Conservation (phyloP, 306 rosid genomes). For the Dicorynia guianensis region DNA sequence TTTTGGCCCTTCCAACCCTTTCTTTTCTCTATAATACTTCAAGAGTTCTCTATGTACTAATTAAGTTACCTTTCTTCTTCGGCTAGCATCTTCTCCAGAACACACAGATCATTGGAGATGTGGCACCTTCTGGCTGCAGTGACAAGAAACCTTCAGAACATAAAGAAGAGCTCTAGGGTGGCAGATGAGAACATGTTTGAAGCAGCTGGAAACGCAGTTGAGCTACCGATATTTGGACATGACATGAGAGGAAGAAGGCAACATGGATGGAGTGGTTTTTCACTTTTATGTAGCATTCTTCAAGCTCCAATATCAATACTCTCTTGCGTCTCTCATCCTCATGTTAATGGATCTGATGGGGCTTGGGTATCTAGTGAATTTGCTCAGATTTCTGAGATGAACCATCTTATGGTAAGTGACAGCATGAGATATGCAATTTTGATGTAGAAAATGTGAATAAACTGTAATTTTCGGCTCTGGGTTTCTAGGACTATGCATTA, state of each 20-base stretch:
- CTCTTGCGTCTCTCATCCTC: slow-evolving; percentile 82
- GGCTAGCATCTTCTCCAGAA: background rate
- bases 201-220: slow-evolving; percentile 46
- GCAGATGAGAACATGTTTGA: slow-evolving; percentile 89
- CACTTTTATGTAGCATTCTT: slow-evolving; percentile 56
- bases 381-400: slow-evolving; percentile 75
- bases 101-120: slow-evolving; percentile 37
- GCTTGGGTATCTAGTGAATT: slow-evolving; percentile 72
- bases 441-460: slow-evolving; percentile 57
- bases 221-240: slow-evolving; percentile 45
- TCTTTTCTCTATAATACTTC: background rate
- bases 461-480: background rate
- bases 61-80: background rate
- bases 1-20: slow-evolving; percentile 39
- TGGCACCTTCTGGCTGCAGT: slow-evolving; percentile 50
- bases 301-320: slow-evolving; percentile 70
- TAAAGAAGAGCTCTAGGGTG: slow-evolving; percentile 75
- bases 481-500: background rate
- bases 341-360: slow-evolving; percentile 68
- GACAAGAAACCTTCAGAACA: slow-evolving; percentile 57
- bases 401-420: slow-evolving; percentile 92
- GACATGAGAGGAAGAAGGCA: slow-evolving; percentile 40
- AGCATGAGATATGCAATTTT: slow-evolving; percentile 98
- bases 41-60: background rate
- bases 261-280: slow-evolving; percentile 61